Conservation (phyloP, 2,329 filamentous ascomycete species). For the Pseudogymnoascus sp. region DNA sequence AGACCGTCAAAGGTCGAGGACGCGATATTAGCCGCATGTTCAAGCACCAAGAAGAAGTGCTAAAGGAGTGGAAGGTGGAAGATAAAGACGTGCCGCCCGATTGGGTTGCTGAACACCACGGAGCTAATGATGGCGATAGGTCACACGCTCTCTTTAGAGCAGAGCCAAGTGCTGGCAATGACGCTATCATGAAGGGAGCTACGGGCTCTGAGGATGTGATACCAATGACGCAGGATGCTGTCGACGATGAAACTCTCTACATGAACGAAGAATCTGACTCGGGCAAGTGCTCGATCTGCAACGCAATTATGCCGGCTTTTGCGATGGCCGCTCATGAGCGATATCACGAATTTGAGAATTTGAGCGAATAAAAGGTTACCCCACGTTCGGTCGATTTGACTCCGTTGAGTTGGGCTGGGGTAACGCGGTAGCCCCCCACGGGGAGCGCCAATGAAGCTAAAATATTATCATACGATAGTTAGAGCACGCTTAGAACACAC, state of each 20-base stretch:
- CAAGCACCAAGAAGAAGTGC: conserved; percentile 57
- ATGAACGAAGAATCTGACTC: conserved; percentile 19
- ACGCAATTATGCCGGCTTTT: conserved; percentile 38
- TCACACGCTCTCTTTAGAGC: conserved; percentile 4
- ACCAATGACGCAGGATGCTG: conserved; percentile 17
- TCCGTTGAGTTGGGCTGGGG: neutral
- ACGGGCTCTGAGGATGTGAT: conserved; percentile 23
- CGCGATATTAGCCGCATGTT: conserved; percentile 81
- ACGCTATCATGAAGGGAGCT: conserved; percentile 13
- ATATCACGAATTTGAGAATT: conserved; percentile 32
- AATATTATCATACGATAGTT: conserved; percentile 6
- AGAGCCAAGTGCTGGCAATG: conserved; percentile 25
- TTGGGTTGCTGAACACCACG: neutral
- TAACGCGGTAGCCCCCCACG: neutral
- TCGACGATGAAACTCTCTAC: conserved; percentile 11
- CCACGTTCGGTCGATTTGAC: neutral
- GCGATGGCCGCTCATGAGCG: conserved; percentile 39
- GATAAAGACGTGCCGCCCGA: conserved; percentile 32
- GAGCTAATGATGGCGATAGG: neutral
- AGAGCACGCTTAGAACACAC: conserved; percentile 1
- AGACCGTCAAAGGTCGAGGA: conserved; percentile 43
- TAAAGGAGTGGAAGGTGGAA: conserved; percentile 57
- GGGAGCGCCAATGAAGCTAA: conserved; percentile 3
- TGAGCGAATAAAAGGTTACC: conserved; percentile 4
- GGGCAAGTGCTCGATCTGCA: conserved; percentile 34